A percentile compares a stretch with the other conserved stretches of the same genome.
These are phyloP conservation scores for Vitis rotundifolia DNA, from an alignment of 164 flowering plant genomes.

Conservation along the genomic window DNA sequence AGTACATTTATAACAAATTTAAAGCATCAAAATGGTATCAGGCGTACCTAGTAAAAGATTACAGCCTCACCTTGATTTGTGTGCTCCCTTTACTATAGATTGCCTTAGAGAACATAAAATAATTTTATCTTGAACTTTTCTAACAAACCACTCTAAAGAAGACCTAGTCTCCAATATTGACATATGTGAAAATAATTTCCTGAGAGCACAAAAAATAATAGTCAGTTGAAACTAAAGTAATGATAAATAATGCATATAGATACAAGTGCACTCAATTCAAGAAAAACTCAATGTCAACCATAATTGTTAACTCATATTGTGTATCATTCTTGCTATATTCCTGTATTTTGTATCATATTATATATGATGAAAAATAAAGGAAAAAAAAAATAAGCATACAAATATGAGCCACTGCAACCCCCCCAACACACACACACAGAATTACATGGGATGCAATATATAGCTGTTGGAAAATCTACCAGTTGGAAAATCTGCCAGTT, in stretches of 20 bases:
- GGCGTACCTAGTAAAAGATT: not conserved
- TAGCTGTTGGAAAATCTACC: no score
- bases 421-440: no score
- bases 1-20: not conserved
- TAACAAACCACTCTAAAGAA: constrained; percentile 64
- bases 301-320: no score
- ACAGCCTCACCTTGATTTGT: constrained; percentile 56
- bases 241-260: no score
- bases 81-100: constrained; percentile 51
- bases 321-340: no score
- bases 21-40: not conserved
- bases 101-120: constrained; percentile 54
- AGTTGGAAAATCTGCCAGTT: no score
- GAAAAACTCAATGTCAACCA: not conserved
- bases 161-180: constrained; percentile 36
- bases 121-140: constrained; percentile 66
- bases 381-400: no score
- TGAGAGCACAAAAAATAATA: constrained; percentile 18
- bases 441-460: no score
- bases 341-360: no score
- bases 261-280: no score
- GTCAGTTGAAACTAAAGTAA: not conserved
- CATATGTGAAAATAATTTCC: constrained; percentile 27
- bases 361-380: no score
- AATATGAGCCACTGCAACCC: no score